phyloP scores from a whole-genome alignment of 768 basidiomycete genomes.

The Suillus clintonianus region DNA sequence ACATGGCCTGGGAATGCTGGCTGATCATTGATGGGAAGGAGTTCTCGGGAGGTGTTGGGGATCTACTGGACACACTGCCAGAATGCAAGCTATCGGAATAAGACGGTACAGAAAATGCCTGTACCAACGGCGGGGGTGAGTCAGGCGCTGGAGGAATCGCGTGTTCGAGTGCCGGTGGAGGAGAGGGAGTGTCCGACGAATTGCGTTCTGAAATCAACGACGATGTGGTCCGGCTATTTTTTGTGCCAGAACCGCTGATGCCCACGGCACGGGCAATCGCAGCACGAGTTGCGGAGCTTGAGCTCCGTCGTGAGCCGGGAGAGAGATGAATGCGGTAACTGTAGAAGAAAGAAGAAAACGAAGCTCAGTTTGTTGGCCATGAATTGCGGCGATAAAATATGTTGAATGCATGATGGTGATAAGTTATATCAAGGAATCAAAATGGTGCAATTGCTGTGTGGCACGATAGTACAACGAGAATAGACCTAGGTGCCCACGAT shows the following conservation, averaged over 20 bases:
- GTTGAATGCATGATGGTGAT: constrained; percentile 11
- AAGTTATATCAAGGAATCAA: neutral
- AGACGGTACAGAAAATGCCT: constrained; percentile 35
- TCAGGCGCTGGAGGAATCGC: constrained; percentile 50
- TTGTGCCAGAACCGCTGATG: constrained; percentile 18
- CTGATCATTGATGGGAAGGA: constrained; percentile 39
- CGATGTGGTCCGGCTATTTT: constrained; percentile 26
- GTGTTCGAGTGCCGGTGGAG: constrained; percentile 48
- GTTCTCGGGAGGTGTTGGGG: constrained; percentile 47
- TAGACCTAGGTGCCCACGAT: constrained; percentile 1
- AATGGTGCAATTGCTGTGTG: constrained; percentile 1
- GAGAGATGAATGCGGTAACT: constrained; percentile 84
- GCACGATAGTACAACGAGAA: constrained; percentile 5
- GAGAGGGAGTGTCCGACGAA: constrained; percentile 26
- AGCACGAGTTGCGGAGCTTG: constrained; percentile 55
- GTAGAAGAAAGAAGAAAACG: constrained; percentile 14
- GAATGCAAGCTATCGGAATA: constrained; percentile 32
- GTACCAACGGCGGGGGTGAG: constrained; percentile 55
- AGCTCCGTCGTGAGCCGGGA: constrained; percentile 72
- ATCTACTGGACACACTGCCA: constrained; percentile 40
- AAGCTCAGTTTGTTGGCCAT: constrained; percentile 11
- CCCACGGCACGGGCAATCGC: constrained; percentile 49
- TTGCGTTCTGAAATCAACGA: constrained; percentile 26
- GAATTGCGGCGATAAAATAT: constrained; percentile 5
- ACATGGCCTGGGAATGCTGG: constrained; percentile 34